Base-by-base conservation (phyloP, 805 yeast genomes). In the Candida montana region DNA sequence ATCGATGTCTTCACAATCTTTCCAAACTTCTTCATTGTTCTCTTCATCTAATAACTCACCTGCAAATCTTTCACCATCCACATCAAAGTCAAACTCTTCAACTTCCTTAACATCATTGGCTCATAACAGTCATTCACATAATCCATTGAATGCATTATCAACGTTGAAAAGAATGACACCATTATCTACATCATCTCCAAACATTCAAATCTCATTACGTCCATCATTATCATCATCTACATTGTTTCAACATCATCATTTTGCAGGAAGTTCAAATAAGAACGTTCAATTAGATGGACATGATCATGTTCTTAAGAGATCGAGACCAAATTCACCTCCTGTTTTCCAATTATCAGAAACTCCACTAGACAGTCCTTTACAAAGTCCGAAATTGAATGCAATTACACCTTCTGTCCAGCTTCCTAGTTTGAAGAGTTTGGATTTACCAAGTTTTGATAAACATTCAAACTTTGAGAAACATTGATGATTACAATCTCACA, bases 321-420 rank as follows among this genome's bases (percentile, higher is more conserved):
- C 75, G 13, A 58, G 77, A 46, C 77, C 77, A 24, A 70, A 63
- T 52, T 70, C 76, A 10, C 78, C 78, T 18, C 57, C 61, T 18
- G 31, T 50, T 67, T 75, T 35, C 44, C 54, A 51, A 11, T 23
- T 55, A 4, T 61, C 58, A 39, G 76, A 70, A 12, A 73, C 78
- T 7, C 78, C 78, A 10, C 49, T 72, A 31, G 72, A 69, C 43
- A 73, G 77, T 0, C 76, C 76, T 12, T 51, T 65, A 23, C 77
- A 73, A 41, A 66, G 74, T 35, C 78, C 78, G n/a, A 71, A 61
- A 35, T 49, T 72, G 33, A 34, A 39, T 23, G 48, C 57, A 2
- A 24, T 37, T 3, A 40, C 45, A 2, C 49, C 53, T 8, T 35
- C 37, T 18, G 19, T 39, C 16, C 51, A 45, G 5, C 31, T 57